phyloP scores from a whole-genome alignment of 2,329 filamentous ascomycete species.

The Huntiella abstrusa region DNA sequence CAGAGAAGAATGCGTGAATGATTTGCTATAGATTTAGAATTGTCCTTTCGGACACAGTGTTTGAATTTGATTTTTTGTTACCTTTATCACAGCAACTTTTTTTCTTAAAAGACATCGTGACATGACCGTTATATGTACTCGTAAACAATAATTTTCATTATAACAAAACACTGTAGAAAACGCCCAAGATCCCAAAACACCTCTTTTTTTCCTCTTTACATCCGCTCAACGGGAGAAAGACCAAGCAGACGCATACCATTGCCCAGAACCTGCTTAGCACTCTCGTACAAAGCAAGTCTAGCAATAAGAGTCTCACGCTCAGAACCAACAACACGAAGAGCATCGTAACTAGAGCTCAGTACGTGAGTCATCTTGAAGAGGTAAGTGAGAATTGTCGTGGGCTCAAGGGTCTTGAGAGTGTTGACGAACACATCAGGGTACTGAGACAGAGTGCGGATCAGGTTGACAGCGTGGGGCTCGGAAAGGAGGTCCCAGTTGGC shows the following conservation, averaged over 20 bases:
- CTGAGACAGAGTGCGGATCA: conserved; percentile 58
- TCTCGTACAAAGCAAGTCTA: conserved; percentile 60
- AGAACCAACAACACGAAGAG: conserved; percentile 63
- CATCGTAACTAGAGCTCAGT: conserved; percentile 64
- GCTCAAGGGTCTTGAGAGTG: conserved; percentile 69
- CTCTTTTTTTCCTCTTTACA: conserved; percentile 1
- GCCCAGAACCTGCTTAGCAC: conserved; percentile 53
- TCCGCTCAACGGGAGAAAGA: conserved; percentile 49
- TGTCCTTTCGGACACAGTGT: too few relatives aligned
- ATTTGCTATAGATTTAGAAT: too few relatives aligned
- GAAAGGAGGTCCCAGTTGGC: conserved; percentile 51
- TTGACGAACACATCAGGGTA: conserved; percentile 76
- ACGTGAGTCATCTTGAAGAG: conserved; percentile 76
- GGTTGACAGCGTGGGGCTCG: conserved; percentile 53
- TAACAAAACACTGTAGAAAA: too few relatives aligned
- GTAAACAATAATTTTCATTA: too few relatives aligned
- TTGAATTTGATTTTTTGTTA: too few relatives aligned
- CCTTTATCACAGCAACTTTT: too few relatives aligned
- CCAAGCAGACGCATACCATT: conserved; percentile 75
- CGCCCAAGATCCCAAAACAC: too few relatives aligned
- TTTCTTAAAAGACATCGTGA: too few relatives aligned
- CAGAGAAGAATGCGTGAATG: too few relatives aligned
- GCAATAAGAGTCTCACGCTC: conserved; percentile 53
- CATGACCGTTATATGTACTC: too few relatives aligned
- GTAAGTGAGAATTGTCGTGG: conserved; percentile 39